These are phyloP conservation scores for Colletotrichum abscissum DNA, from an alignment of 2,329 filamentous ascomycete genomes.

Conservation along the genomic window DNA sequence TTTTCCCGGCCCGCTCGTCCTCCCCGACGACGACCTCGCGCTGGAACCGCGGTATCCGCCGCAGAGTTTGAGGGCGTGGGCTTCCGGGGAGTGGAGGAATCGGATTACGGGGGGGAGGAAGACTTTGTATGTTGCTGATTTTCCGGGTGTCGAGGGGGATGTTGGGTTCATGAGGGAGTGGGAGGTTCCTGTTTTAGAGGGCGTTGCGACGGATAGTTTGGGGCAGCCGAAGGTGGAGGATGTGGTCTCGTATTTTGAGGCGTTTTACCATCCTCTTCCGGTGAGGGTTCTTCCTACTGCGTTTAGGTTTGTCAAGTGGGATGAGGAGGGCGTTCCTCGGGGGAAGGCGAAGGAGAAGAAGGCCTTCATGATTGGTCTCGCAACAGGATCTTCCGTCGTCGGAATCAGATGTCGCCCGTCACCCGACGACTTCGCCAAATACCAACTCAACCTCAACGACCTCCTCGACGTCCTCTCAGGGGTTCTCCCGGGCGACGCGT, in stretches of 20 bases:
- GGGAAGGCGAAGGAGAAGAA: conserved; percentile 38
- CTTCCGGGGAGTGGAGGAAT: conserved; percentile 57
- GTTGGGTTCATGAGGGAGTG: conserved; percentile 53
- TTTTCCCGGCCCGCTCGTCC: conserved; percentile 69
- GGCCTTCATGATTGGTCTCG: conserved; percentile 55
- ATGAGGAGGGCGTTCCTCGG: conserved; percentile 35
- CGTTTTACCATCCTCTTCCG: conserved; percentile 65
- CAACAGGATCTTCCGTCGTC: conserved; percentile 47
- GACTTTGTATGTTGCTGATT: conserved; percentile 64
- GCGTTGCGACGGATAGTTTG: not conserved
- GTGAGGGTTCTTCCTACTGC: conserved; percentile 55
- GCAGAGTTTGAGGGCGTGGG: conserved; percentile 66
- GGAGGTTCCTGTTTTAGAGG: conserved; percentile 43
- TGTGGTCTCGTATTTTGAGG: conserved; percentile 50
- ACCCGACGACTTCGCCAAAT: conserved; percentile 57
- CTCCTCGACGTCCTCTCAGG: conserved; percentile 67
- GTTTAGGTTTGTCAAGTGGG: conserved; percentile 63
- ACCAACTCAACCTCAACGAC: conserved; percentile 70
- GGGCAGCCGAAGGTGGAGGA: conserved; percentile 43
- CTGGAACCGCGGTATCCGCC: conserved; percentile 61
- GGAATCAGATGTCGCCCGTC: conserved; percentile 63
- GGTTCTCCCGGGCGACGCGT: conserved; percentile 67
- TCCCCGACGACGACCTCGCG: conserved; percentile 70
- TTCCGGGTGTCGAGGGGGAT: conserved; percentile 53
- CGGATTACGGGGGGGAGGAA: conserved; percentile 55